Base-by-base conservation (phyloP, 768 basidiomycete genomes). In the Mycena latifolia region DNA sequence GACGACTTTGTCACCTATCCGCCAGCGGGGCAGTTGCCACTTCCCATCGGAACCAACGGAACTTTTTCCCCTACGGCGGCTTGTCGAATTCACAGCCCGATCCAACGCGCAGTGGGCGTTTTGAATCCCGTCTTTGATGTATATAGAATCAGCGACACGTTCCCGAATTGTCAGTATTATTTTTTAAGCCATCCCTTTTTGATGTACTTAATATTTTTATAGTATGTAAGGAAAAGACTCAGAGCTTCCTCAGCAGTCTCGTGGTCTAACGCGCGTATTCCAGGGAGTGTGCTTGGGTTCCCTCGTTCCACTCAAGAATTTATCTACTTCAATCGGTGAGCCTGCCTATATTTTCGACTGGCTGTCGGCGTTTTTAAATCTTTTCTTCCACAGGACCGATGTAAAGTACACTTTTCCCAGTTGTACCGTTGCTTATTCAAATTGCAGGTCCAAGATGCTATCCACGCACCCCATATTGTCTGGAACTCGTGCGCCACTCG, bases 281-380 rank as follows among this genome's bases (percentile, higher is more conserved):
- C 47, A 84, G 84, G 85, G 84, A 84, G 83, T 61, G 89, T 91
- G 25, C 84, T 91, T 22, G 91, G 91, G 10, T 91, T 89, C 81
- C 90, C 90, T n/a, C 82, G 85, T 17, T 81, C 84, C 9, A 87
- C 84, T 2, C 85, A 87, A 71, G 75, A 87, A 65, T 87, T 87
- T 65, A 76, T 86, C 33, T 87, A 86, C 71, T 87, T 87, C 76
- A 86, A 87, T 58, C 74, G 85, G 82, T 81, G 61, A 50, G 77
- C 47, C 24, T 35, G 5, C 5, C 15, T 28, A 14, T 66, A n/a
- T n/a, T 43, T 37, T 17, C 29, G 20, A 18, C n/a, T 35, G 6
- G 14, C 33, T 35, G n/a, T 22, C 22, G 17, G 20, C 24, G 51
- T n/a, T 24, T 65, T 33, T 60, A 51, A 71, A 59, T 54, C 25